Conservation (phyloP, 345 rosid genomes). For the Sisymbrium altissimum region DNA sequence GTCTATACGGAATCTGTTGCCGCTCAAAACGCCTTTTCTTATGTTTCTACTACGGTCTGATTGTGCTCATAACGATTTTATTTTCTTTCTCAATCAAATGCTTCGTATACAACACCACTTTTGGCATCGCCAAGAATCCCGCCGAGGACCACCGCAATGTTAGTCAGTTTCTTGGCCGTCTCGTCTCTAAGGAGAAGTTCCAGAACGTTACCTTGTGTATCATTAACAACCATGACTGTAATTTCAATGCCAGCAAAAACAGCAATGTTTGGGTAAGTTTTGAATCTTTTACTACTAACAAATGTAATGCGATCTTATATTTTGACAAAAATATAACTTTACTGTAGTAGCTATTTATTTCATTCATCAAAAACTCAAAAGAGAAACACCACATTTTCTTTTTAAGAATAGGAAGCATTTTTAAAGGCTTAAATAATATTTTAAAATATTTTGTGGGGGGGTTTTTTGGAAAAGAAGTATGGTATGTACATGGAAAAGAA, state of each 20-base stretch:
- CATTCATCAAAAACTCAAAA: not conserved
- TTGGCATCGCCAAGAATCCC: constrained; percentile 5
- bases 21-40: constrained; percentile 12
- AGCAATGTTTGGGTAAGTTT: constrained; percentile 27
- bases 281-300: not conserved
- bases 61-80: not conserved
- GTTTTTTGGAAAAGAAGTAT: no score
- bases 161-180: constrained; percentile 9
- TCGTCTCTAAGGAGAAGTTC: not conserved
- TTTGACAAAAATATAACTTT: no score
- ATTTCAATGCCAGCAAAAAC: constrained; percentile 22
- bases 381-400: no score
- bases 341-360: no score
- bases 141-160: not conserved
- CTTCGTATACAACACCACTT: constrained; percentile 1
- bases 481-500: no score
- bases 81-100: constrained; percentile 3
- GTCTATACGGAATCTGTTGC: constrained; percentile 21
- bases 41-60: not conserved
- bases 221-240: constrained; percentile 21
- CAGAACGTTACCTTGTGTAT: not conserved
- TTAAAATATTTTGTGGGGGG: no score
- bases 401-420: no score
- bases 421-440: no score
- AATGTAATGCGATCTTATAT: not conserved